Evolutionary conservation across 2,329 filamentous ascomycete species (phyloP).

Genomic region (Aspergillus neotritici): DNA sequence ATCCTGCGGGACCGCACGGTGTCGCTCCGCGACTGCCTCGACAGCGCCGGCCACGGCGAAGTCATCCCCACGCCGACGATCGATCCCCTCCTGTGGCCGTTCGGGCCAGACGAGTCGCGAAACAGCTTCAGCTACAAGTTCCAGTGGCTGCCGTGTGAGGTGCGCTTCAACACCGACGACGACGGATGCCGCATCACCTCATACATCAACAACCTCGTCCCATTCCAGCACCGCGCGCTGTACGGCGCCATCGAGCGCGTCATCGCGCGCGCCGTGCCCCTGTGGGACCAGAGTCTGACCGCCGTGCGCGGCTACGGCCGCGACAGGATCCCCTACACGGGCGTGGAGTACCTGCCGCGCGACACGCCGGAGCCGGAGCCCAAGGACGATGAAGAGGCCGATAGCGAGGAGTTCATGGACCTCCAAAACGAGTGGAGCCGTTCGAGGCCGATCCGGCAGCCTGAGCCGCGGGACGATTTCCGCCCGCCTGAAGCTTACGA

Average conservation of each 20-base stretch:
- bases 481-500: too few species aligned
- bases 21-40: conserved; percentile 21
- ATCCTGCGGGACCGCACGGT: conserved; percentile 19
- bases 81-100: background rate
- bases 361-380: conserved; percentile 3
- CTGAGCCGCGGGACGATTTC: conserved; percentile 9
- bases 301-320: background rate
- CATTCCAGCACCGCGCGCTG: conserved; percentile 25
- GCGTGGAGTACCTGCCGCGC: conserved; percentile 3
- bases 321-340: conserved; percentile 11
- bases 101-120: background rate
- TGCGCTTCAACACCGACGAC: conserved; percentile 19
- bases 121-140: conserved; percentile 26
- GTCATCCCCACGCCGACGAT: background rate
- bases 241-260: conserved; percentile 37
- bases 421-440: background rate
- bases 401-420: conserved; percentile 2
- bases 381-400: background rate
- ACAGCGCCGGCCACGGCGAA: conserved; percentile 12
- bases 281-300: conserved; percentile 40
- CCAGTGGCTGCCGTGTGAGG: conserved; percentile 46
- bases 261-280: conserved; percentile 37
- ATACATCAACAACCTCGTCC: conserved; percentile 45
- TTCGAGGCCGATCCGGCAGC: conserved; percentile 6
- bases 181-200: conserved; percentile 27